Percentiles rank a stretch among this genome's conserved stretches.
Evolutionary conservation across 371 early-diverging fungal genomes (phyloP).

Genomic region (Rhizopus delemar): DNA sequence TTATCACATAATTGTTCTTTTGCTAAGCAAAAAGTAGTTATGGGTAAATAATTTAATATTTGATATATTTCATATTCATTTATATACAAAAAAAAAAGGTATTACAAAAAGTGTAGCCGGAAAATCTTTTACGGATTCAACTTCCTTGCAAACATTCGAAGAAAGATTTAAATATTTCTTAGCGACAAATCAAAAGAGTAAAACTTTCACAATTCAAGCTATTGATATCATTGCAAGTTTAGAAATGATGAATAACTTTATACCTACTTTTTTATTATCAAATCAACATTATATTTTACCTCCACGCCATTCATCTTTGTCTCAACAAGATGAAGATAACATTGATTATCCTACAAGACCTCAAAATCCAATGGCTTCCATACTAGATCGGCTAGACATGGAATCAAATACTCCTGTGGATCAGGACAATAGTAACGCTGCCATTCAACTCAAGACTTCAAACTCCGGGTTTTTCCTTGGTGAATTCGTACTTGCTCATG

Average conservation of each 20-base stretch:
- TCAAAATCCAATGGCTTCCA: conserved; percentile 15
- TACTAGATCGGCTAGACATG: conserved; percentile 6
- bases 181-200: conserved; percentile 40
- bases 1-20: conserved; percentile 19
- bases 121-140: conserved; percentile 30
- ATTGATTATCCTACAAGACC: conserved; percentile 3
- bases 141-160: conserved; percentile 33
- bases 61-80: neutral
- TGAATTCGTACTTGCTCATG: conserved; percentile 25
- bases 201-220: conserved; percentile 36
- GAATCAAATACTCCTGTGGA: neutral
- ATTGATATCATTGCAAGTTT: conserved; percentile 19
- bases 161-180: conserved; percentile 48
- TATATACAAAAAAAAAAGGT: conserved; percentile 18
- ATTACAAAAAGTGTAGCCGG: conserved; percentile 41
- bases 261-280: too few species aligned
- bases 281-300: neutral
- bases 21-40: conserved; percentile 35
- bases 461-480: conserved; percentile 35
- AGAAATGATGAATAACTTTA: neutral
- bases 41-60: conserved; percentile 27
- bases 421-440: neutral
- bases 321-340: neutral
- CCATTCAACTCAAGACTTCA: conserved; percentile 8
- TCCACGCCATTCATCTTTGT: neutral